Base-by-base conservation (phyloP, 1,284 basidiomycete genomes). In the Pascua sp. region DNA sequence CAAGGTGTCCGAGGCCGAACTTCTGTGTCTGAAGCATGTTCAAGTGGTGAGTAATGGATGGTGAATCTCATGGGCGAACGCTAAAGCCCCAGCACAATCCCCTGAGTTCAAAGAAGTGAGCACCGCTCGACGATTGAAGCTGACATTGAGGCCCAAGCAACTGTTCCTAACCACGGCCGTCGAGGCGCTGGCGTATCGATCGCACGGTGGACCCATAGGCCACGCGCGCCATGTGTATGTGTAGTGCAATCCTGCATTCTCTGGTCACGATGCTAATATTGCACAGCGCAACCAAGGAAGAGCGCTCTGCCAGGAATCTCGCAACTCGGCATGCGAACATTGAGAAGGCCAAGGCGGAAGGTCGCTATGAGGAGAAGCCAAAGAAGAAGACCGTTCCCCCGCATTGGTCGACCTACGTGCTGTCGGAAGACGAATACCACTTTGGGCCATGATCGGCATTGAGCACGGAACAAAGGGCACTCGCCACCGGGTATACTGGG, bases 1-100 rank as follows among this genome's bases (percentile, higher is more conserved):
- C 56, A 66, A 65, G 42, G 58, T 71, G 18, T 57, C 59, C 1
- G 66, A 66, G 32, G 61, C 62, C 3, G 61, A 69, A 45, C 24
- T 69, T n/a, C 46, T 67, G 36, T 60, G 58, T n/a, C 55, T 71
- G 12, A 62, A 55, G 44, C 63, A 66, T 42, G 46, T 54, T 7
- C 57, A 67, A 4, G 55, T 65, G 10, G 48, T 49, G 40, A 11
- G 48, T 49, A 1, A 8, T 32, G 5, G 13, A 24, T 32, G 13
- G 2, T 16, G 17, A 11, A 15, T n/a, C n/a, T n/a, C n/a, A n/a
- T n/a, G n/a, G n/a, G n/a, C 8, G 15, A 36, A 8, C 5, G 36
- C 49, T 51, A 9, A 51, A 24, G 16, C 11, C 8, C 13, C 42
- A 66, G 66, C 41, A 59, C 2, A 66, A 68, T 43, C 57, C 59